These are phyloP conservation scores for Calocera viscosa DNA, from an alignment of 768 basidiomycete species.

Conservation along the genomic window DNA sequence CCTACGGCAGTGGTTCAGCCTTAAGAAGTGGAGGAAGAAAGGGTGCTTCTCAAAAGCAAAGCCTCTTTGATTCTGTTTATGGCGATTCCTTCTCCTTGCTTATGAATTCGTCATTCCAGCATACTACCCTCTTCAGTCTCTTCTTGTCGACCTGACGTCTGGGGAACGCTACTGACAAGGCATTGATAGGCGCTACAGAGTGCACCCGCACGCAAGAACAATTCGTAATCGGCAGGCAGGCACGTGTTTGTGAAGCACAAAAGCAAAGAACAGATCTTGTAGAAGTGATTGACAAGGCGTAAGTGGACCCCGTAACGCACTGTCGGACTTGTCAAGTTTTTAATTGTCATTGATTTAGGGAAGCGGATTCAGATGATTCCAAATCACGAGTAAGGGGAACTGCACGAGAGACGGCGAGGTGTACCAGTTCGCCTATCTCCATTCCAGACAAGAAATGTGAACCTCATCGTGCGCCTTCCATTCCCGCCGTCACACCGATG, in stretches of 20 bases:
- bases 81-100: neutral
- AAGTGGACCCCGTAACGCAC: constrained; percentile 23
- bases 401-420: constrained; percentile 65
- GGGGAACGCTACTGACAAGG: no score
- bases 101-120: neutral
- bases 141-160: no score
- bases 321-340: neutral
- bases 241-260: constrained; percentile 52
- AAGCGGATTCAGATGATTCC: constrained; percentile 67
- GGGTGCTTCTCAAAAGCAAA: neutral
- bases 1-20: neutral
- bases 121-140: constrained; percentile 8
- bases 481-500: constrained; percentile 50
- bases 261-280: constrained; percentile 59
- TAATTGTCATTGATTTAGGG: constrained; percentile 30
- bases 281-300: constrained; percentile 76
- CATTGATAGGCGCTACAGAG: constrained; percentile 58
- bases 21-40: neutral
- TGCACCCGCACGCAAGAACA: constrained; percentile 79
- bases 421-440: constrained; percentile 36
- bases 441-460: constrained; percentile 10
- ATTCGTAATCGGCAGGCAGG: constrained; percentile 74
- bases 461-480: neutral
- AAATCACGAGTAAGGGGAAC: constrained; percentile 58
- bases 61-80: neutral